Base-by-base conservation (phyloP, 2,329 filamentous ascomycete genomes). In the Allantophomopsis cytisporea region DNA sequence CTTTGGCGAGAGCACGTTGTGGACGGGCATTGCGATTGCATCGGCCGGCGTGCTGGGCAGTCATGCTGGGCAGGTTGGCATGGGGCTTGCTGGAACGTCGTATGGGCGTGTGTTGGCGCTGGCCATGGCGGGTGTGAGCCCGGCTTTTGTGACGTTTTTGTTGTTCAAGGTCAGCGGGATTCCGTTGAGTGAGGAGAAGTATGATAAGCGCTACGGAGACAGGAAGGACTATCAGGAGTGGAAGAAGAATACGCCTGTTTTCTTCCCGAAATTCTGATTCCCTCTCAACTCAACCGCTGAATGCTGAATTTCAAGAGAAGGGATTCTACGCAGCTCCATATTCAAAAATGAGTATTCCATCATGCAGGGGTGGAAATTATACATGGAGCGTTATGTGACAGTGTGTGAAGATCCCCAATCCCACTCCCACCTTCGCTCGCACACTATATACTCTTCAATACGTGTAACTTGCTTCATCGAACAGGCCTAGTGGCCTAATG, bases 1-100 rank as follows among this genome's bases (percentile, higher is more conserved):
- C 60, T 80, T 83, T 53, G 80, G 79, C n/a, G 79, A 83, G 55
- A 68, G 65, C 20, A 78, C 73, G 10, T 60, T 84, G 23, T 84
- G 78, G 80, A 75, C 71, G 0, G 79, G 80, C 1, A 70, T 83
- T 42, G 76, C 78, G 0, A 69, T 73, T 5, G 58, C 65, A 1
- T 67, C 73, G 0, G 73, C 68, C 0, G 75, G 76, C 1, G 60
- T 74, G 1, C 59, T 84, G 37, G 56, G 69, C 1, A 61, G 63
- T 12, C 59, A 57, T n/a, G 65, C 71, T 0, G 71, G 71, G 2
- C 72, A 75, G 53, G 50, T 62, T 2, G 74, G 69, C 0, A 65
- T 83, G 50, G 75, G 76, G 0, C 50, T 80, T 31, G 61, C 64
- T 7, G 65, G 67, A 5, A 56, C 57, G 12, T 35, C 61, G 15